Conservation (phyloP, 2,329 filamentous ascomycete genomes). For the Colletotrichum sojae region DNA sequence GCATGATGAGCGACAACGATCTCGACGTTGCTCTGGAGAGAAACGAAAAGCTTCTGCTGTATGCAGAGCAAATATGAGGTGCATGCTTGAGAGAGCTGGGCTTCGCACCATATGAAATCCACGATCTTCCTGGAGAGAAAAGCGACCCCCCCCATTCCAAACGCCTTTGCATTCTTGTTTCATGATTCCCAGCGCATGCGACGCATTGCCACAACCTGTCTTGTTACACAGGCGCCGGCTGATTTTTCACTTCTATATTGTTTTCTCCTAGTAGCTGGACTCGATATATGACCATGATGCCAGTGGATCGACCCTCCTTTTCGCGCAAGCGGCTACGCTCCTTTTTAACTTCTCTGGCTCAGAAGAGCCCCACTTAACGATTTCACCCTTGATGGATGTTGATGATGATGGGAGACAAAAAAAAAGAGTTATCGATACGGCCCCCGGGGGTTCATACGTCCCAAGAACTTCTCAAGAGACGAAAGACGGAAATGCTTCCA, state of each 20-base stretch:
- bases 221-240: slow-evolving; percentile 26
- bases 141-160: slow-evolving; percentile 39
- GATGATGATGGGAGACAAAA: slow-evolving; percentile 26
- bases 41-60: slow-evolving; percentile 89
- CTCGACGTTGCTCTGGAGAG: slow-evolving; percentile 84
- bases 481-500: slow-evolving; percentile 38
- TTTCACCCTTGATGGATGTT: slow-evolving; percentile 31
- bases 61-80: slow-evolving; percentile 69
- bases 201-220: slow-evolving; percentile 32
- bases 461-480: slow-evolving; percentile 35
- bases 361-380: slow-evolving; percentile 22
- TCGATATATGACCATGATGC: slow-evolving; percentile 36
- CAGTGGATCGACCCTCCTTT: slow-evolving; percentile 39
- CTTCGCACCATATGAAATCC: slow-evolving; percentile 14
- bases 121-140: slow-evolving; percentile 18
- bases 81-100: neutral
- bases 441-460: slow-evolving; percentile 34
- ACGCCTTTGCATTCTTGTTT: slow-evolving; percentile 39
- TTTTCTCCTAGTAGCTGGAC: slow-evolving; percentile 41
- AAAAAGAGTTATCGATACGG: slow-evolving; percentile 36
- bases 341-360: slow-evolving; percentile 29
- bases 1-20: slow-evolving; percentile 84
- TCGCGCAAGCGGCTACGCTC: slow-evolving; percentile 29
- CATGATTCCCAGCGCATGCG: slow-evolving; percentile 42
- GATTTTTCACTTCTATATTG: slow-evolving; percentile 35